These are phyloP conservation scores for Dissoconium aciculare DNA, from an alignment of 2,329 filamentous ascomycete genomes.

Conservation along the genomic window DNA sequence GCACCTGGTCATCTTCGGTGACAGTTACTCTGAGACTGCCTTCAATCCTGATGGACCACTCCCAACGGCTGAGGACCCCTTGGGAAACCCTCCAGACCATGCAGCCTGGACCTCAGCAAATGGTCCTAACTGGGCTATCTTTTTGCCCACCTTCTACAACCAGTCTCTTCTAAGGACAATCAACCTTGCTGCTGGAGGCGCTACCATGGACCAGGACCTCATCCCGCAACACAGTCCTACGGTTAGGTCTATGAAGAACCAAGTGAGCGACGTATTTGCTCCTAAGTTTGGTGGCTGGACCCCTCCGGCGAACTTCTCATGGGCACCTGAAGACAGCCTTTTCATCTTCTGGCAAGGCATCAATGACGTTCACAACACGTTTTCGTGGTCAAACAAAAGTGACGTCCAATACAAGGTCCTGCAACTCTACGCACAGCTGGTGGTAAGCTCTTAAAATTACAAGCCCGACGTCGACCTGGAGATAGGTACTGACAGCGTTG, in stretches of 20 bases:
- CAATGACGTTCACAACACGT: slow-evolving; percentile 41
- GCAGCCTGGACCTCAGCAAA: slow-evolving; percentile 20
- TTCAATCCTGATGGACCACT: slow-evolving; percentile 40
- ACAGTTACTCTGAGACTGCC: slow-evolving; percentile 45
- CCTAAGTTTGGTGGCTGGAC: slow-evolving; percentile 21
- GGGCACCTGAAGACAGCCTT: slow-evolving; percentile 32
- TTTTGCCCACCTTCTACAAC: slow-evolving; percentile 32
- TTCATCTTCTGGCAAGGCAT: slow-evolving; percentile 33
- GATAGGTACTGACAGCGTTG: background rate
- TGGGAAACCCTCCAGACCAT: slow-evolving; percentile 47
- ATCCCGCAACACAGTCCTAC: slow-evolving; percentile 36
- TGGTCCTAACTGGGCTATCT: slow-evolving; percentile 44
- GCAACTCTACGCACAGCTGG: slow-evolving; percentile 23
- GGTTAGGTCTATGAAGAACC: slow-evolving; percentile 37
- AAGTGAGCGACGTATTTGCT: slow-evolving; percentile 33
- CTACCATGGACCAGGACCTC: slow-evolving; percentile 31
- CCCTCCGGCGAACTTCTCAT: slow-evolving; percentile 12
- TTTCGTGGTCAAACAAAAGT: slow-evolving; percentile 26
- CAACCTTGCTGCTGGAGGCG: slow-evolving; percentile 37
- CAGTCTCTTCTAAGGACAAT: slow-evolving; percentile 33
- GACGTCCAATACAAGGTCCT: slow-evolving; percentile 24
- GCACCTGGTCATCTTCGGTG: slow-evolving; percentile 28
- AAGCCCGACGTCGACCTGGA: too few relatives aligned
- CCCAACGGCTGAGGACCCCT: slow-evolving; percentile 39
- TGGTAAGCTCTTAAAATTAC: too few relatives aligned